Conservation (phyloP, 2,329 filamentous ascomycete species). For the Ophiostoma australiae region DNA sequence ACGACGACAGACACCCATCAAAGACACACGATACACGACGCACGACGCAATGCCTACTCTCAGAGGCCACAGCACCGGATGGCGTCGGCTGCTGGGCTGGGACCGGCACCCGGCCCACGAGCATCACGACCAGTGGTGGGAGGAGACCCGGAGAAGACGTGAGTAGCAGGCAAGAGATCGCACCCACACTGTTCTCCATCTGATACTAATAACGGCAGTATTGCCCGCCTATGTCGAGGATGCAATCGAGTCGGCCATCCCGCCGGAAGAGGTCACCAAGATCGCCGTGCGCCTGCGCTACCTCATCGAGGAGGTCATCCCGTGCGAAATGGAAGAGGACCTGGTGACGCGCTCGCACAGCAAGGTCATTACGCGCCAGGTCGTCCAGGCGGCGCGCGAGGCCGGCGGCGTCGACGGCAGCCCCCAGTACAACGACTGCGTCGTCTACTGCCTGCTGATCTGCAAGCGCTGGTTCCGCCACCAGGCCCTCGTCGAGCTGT, state of each 20-base stretch:
- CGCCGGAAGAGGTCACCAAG: conserved; percentile 77
- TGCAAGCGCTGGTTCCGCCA: conserved; percentile 68
- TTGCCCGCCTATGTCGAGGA: conserved; percentile 60
- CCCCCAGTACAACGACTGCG: conserved; percentile 66
- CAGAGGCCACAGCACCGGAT: conserved; percentile 19
- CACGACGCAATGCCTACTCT: background rate
- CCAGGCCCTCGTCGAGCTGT: conserved; percentile 76
- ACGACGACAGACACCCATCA: background rate
- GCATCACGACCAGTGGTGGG: conserved; percentile 32
- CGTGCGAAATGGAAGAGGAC: conserved; percentile 78
- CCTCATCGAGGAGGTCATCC: conserved; percentile 81
- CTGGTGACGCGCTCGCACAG: conserved; percentile 76
- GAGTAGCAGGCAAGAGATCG: conserved; percentile 10
- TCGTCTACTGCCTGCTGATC: conserved; percentile 78
- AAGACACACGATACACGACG: background rate
- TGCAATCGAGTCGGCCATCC: conserved; percentile 60
- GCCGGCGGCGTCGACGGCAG: conserved; percentile 81
- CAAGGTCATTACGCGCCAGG: conserved; percentile 72
- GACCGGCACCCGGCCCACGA: conserved; percentile 30
- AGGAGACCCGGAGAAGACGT: conserved; percentile 33
- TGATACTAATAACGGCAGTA: conserved; percentile 44
- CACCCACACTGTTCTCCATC: no score
- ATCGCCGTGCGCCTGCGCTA: conserved; percentile 85
- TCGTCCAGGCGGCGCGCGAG: conserved; percentile 73
- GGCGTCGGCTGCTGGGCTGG: conserved; percentile 34